Evolutionary conservation across 2,329 filamentous ascomycete genomes (phyloP), one percentile per base, ranked within the genome.

Genomic region (Aspergillus tamarii): DNA sequence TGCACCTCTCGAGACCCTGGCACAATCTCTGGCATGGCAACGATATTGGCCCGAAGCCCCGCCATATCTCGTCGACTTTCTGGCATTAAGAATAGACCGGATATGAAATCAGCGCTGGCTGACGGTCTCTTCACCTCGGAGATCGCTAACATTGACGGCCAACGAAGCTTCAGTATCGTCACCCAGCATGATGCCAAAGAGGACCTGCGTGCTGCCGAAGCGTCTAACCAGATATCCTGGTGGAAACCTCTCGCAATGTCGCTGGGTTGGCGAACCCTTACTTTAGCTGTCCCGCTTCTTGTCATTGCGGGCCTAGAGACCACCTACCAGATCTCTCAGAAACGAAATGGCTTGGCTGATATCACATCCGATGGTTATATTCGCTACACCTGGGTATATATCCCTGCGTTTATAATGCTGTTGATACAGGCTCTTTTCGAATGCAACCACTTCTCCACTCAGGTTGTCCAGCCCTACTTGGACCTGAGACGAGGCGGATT

Each of bases 331-430:
- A 36, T 59, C 11, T 63, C 61, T 36, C 26, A 34, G 14, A 28
- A 41, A 6, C 61, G 30, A 9, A 32, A 59, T 19, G 61, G 61
- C 16, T 39, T 62, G 34, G 56, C 36, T 5, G 48, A 52, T 36
- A 43, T 62, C 14, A 23, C 28, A 26, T 62, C 61, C 9, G 21
- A 58, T 32, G 46, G 48, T 23, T 82, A 65, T 57, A 63, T 57
- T 57, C 66, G 68, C 70, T 68, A 67, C 64, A 59, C 63, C 34
- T 71, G 68, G 69, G 59, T 57, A 16, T 71, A 71, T 32, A 56
- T 71, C 21, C 69, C 69, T 1, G 68, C 69, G 16, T 32, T 70
- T 16, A 54, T 68, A 12, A 69, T 71, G 66, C 63, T 71, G 23
- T 48, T 45, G 16, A 53, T 67, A 14, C 65, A 64, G n/a, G 55